Evolutionary conservation across 306 rosid species (phyloP), one percentile per base, ranked within the genome.

Genomic region (Vigna trinervia): DNA sequence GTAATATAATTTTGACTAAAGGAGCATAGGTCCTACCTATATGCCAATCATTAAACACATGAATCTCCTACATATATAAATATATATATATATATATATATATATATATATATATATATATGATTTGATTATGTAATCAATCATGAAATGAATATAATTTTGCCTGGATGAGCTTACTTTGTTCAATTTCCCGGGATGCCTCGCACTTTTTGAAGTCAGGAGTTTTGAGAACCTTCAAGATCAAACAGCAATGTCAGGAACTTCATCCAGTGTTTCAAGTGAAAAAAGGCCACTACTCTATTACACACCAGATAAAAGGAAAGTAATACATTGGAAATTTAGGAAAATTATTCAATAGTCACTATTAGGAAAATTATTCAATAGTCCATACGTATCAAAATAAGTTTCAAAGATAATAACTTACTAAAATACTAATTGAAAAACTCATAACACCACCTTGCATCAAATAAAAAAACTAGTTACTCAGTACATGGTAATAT

Each of bases 131-230:
- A 30, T 30, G 5, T 30, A 30, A 30, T 30, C 5, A 30, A 30
- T 30, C 34, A 30, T 30, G 34, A 30, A 76, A 36, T 56, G 22
- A 58, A 78, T 32, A 15, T 57, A n/a, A 48, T 32, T 26, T 12
- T 19, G 41, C 70, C 66, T 39, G 6, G 26, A 78, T 34, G 32
- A 75, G 74, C 96, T 89, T 89, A 93, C 98, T 82, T 76, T 90
- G 89, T 86, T 50, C 91, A 80, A 93, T 89, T 83, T 93, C 90
- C 12, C 73, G 57, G 26, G 98, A 86, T 36, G 89, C 88, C 85
- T 89, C 85, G 89, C 96, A 81, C 43, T 84, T 84, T 52, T 85
- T 89, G 62, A 84, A 90, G 80, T 90, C 91, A 30, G 91, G 88
- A 23, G 89, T 81, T 54, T 69, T 80, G 19, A 90, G 71, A 83